phyloP scores from a whole-genome alignment of 2,329 filamentous ascomycete species.

The Scolecobasidium constrictum region DNA sequence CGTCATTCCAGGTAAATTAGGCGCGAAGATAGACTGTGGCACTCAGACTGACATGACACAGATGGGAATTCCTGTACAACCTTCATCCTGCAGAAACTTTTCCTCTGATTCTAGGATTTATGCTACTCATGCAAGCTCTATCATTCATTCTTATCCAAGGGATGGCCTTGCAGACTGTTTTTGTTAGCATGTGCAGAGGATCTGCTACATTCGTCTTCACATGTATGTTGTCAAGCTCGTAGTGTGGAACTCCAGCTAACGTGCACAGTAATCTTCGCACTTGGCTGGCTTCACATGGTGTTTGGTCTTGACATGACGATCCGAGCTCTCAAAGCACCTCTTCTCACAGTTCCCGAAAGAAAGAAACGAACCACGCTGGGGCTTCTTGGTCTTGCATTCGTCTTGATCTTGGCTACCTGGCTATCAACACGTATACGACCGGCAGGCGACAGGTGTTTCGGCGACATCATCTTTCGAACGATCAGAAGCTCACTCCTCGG shows the following conservation, averaged over 20 bases:
- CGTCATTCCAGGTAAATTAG: conserved; percentile 22
- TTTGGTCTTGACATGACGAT: conserved; percentile 53
- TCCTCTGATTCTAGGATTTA: conserved; percentile 27
- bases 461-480: conserved; percentile 57
- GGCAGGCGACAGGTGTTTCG: conserved; percentile 52
- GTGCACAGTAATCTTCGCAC: conserved; percentile 50
- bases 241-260: neutral
- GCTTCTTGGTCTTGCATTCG: conserved; percentile 41
- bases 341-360: conserved; percentile 25
- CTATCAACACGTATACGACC: conserved; percentile 45
- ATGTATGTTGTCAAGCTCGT: conserved; percentile 18
- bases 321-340: conserved; percentile 39
- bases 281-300: conserved; percentile 54
- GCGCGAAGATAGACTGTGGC: neutral
- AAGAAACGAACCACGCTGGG: conserved; percentile 49
- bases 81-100: conserved; percentile 29
- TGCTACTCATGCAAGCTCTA: conserved; percentile 25
- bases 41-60: conserved; percentile 14
- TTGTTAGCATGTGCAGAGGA: conserved; percentile 23
- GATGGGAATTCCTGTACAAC: conserved; percentile 24
- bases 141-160: conserved; percentile 28
- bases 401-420: conserved; percentile 46
- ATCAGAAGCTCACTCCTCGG: conserved; percentile 48
- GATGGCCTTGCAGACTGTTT: conserved; percentile 24
- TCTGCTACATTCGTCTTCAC: conserved; percentile 27